Evolutionary conservation across 139 green algal species (phyloP).

Genomic region (Bryopsis sp.): DNA sequence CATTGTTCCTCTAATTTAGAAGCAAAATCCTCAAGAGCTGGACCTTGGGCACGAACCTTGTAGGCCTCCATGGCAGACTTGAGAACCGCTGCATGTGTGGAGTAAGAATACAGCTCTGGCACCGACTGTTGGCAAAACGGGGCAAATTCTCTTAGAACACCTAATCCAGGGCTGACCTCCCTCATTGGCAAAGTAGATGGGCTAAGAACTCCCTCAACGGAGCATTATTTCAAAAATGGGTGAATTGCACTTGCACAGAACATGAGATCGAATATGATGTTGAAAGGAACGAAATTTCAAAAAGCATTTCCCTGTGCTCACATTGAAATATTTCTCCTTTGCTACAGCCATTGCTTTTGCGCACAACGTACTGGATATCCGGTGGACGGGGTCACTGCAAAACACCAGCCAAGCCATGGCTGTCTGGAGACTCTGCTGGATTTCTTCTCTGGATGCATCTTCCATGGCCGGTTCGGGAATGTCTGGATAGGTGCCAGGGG

Average conservation of each 20-base stretch:
- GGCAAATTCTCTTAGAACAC: background rate
- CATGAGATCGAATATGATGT: no score
- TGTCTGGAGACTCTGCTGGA: background rate
- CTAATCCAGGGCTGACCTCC: background rate
- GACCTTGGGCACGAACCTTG: background rate
- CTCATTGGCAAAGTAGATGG: background rate
- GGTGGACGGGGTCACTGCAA: background rate
- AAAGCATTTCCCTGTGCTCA: no score
- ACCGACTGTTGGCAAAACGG: background rate
- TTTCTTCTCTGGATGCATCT: background rate
- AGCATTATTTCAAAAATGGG: no score
- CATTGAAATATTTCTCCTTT: background rate
- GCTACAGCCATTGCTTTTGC: background rate
- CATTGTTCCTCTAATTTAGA: background rate
- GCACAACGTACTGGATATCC: background rate
- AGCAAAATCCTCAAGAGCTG: background rate
- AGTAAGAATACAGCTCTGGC: constrained; percentile 1
- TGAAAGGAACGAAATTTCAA: no score
- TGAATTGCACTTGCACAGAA: no score
- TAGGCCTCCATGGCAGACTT: background rate
- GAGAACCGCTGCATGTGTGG: background rate
- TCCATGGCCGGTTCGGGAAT: no score
- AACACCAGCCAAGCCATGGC: background rate
- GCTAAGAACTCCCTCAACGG: background rate
- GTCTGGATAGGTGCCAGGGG: no score